phyloP scores from a whole-genome alignment of 306 rosid species.

The Cucurbita pepo region DNA sequence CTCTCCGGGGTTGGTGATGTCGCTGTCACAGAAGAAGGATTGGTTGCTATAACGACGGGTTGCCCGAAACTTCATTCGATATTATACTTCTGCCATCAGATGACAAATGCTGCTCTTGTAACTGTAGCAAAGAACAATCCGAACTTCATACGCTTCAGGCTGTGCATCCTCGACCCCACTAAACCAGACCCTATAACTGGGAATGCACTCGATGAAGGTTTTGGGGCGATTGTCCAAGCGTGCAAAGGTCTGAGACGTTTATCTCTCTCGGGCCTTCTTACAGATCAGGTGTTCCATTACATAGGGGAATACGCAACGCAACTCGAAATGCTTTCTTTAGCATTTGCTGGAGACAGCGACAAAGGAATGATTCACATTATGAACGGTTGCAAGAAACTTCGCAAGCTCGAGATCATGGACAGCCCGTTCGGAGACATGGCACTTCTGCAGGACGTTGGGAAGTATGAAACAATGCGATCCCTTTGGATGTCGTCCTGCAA shows the following conservation, averaged over 20 bases:
- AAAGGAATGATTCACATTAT: conserved; percentile 78
- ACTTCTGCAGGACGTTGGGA: conserved; percentile 76
- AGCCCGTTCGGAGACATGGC: conserved; percentile 73
- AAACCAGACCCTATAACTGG: conserved; percentile 55
- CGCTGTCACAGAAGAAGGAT: conserved; percentile 69
- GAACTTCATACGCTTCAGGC: conserved; percentile 65
- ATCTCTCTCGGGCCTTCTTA: conserved; percentile 58
- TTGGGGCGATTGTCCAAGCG: conserved; percentile 88
- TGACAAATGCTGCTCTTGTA: conserved; percentile 90
- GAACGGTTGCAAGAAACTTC: conserved; percentile 90
- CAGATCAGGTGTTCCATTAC: conserved; percentile 69
- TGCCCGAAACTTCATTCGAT: conserved; percentile 79
- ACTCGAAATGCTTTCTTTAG: conserved; percentile 79
- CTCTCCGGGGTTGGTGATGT: conserved; percentile 32
- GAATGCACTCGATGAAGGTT: conserved; percentile 85
- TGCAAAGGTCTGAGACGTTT: conserved; percentile 64
- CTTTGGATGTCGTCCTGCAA: conserved; percentile 99
- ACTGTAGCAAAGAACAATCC: conserved; percentile 86
- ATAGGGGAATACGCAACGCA: conserved; percentile 87
- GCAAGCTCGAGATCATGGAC: conserved; percentile 85
- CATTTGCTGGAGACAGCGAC: conserved; percentile 82
- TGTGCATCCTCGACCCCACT: conserved; percentile 56
- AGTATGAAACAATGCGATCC: conserved; percentile 99
- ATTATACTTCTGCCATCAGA: conserved; percentile 81
- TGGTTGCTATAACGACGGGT: conserved; percentile 67